A percentile compares a stretch with the other conserved stretches of the same genome.
Evolutionary conservation across 495 filamentous ascomycete genomes (phyloP).

Genomic region (Usnea hakonensis): DNA sequence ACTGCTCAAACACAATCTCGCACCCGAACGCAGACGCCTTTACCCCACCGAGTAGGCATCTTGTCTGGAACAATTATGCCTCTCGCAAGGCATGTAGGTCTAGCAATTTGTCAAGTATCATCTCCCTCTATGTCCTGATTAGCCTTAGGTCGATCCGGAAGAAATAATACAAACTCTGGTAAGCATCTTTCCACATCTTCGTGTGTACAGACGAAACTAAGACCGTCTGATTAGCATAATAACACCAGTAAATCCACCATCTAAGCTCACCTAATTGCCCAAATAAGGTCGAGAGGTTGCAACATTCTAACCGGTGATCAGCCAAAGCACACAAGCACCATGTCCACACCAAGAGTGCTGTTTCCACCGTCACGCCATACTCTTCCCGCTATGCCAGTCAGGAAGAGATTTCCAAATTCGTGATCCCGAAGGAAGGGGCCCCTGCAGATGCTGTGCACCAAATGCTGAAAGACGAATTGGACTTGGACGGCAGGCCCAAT

Average conservation of each 20-base stretch:
- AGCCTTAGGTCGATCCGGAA: slow-evolving; percentile 50
- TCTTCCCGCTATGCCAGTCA: slow-evolving; percentile 53
- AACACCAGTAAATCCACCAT: neutral
- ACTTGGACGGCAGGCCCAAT: slow-evolving; percentile 65
- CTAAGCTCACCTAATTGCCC: neutral
- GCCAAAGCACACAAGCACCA: slow-evolving; percentile 35
- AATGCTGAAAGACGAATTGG: slow-evolving; percentile 64
- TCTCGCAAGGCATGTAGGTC: slow-evolving; percentile 36
- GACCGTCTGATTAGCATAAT: neutral
- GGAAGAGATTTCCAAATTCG: slow-evolving; percentile 59
- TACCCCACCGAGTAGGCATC: neutral
- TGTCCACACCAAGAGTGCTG: slow-evolving; percentile 33
- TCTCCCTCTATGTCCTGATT: neutral
- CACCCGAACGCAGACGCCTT: neutral
- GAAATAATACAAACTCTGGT: slow-evolving; percentile 47
- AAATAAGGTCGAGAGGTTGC: neutral
- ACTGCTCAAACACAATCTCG: too few relatives aligned
- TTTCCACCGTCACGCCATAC: slow-evolving; percentile 55
- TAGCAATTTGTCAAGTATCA: neutral
- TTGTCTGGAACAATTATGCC: slow-evolving; percentile 25
- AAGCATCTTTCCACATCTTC: neutral
- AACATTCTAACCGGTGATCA: slow-evolving; percentile 31
- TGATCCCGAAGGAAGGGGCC: slow-evolving; percentile 53
- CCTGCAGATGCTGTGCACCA: slow-evolving; percentile 58
- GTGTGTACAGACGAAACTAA: neutral